Evolutionary conservation across 2,329 filamentous ascomycete species (phyloP).

Genomic region (Penicillium sp.): DNA sequence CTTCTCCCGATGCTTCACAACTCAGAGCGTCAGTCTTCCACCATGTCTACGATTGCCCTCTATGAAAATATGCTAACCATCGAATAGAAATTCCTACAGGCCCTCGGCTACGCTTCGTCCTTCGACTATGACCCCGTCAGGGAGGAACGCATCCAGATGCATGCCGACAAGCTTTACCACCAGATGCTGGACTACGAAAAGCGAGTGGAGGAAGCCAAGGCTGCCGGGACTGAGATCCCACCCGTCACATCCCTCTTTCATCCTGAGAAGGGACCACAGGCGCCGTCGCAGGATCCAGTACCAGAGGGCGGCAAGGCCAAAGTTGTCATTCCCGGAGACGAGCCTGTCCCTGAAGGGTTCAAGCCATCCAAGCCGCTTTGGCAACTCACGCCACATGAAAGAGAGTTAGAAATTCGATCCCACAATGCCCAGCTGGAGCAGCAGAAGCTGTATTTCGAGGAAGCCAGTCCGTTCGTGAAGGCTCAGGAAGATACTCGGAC

Average conservation of each 20-base stretch:
- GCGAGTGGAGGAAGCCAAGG: slow-evolving; percentile 60
- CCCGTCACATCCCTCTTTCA: slow-evolving; percentile 47
- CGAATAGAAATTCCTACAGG: slow-evolving; percentile 75
- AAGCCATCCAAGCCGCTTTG: slow-evolving; percentile 40
- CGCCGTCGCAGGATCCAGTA: background rate
- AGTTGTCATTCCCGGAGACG: slow-evolving; percentile 38
- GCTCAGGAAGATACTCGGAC: slow-evolving; percentile 36
- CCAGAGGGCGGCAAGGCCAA: slow-evolving; percentile 12
- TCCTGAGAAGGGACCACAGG: slow-evolving; percentile 27
- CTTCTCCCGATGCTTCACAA: slow-evolving; percentile 84
- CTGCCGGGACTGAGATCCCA: slow-evolving; percentile 43
- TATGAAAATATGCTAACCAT: background rate
- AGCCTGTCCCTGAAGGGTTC: slow-evolving; percentile 34
- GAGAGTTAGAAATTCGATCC: slow-evolving; percentile 44
- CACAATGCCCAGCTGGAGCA: slow-evolving; percentile 40
- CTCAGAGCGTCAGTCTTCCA: slow-evolving; percentile 66
- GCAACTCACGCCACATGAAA: slow-evolving; percentile 46
- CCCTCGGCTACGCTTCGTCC: slow-evolving; percentile 77
- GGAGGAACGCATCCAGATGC: slow-evolving; percentile 91
- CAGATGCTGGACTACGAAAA: slow-evolving; percentile 80
- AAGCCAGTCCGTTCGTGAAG: slow-evolving; percentile 38
- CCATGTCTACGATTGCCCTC: background rate
- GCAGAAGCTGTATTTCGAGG: slow-evolving; percentile 36
- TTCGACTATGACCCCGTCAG: slow-evolving; percentile 63
- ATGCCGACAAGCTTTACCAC: slow-evolving; percentile 87